phyloP scores from a whole-genome alignment of 257 asterid species.

The Rehmannia glutinosa region DNA sequence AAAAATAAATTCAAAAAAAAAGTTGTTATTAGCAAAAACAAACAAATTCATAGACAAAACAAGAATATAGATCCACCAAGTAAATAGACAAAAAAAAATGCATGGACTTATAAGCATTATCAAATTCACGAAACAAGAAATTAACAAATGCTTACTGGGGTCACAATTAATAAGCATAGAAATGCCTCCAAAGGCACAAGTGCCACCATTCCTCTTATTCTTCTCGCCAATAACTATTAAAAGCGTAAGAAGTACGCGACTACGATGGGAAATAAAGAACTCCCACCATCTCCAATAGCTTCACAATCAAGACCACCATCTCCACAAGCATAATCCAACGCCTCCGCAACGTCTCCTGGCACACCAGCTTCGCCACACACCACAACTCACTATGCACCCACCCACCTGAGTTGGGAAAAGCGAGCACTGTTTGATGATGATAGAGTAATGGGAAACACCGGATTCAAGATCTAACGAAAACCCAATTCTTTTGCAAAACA shows the following conservation, averaged over 20 bases:
- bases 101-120: too few species aligned
- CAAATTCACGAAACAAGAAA: not conserved
- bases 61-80: too few species aligned
- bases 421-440: too few species aligned
- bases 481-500: too few species aligned
- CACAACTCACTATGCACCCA: slow-evolving; percentile 41
- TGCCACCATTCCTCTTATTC: slow-evolving; percentile 65
- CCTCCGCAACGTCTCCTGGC: slow-evolving; percentile 80
- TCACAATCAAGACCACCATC: slow-evolving; percentile 82
- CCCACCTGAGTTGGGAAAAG: too few species aligned
- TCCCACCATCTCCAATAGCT: slow-evolving; percentile 60
- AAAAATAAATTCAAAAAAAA: not conserved
- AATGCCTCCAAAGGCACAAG: slow-evolving; percentile 87
- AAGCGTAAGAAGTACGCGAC: slow-evolving; percentile 92
- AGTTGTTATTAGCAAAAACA: not conserved
- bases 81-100: not conserved
- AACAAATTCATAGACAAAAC: not conserved
- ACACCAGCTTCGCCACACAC: slow-evolving; percentile 97
- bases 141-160: slow-evolving; percentile 59
- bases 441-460: too few species aligned
- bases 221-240: slow-evolving; percentile 92
- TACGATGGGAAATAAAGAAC: slow-evolving; percentile 61
- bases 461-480: too few species aligned
- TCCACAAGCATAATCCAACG: slow-evolving; percentile 86
- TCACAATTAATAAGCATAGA: slow-evolving; percentile 82